Base-by-base conservation (phyloP, 495 filamentous ascomycete species). In the Pseudotulostoma volvatum region DNA sequence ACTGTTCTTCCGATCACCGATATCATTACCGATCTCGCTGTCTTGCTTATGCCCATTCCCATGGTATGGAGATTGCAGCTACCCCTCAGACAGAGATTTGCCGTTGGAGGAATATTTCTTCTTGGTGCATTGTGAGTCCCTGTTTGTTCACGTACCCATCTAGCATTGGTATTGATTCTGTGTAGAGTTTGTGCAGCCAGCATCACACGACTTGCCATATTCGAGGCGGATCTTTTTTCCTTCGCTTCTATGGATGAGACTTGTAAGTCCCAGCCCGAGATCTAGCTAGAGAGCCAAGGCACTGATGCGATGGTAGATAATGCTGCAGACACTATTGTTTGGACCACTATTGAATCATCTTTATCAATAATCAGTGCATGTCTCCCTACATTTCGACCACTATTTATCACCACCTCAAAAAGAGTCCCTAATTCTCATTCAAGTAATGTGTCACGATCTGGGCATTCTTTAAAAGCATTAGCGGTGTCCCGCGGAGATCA, bases 331-430 rank as follows among this genome's bases (percentile, higher is more conserved):
- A 56, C 60, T 21, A 53, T 58, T 18, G 52, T 47, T 41, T 66
- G 63, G 63, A 60, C 56, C 18, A 49, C 55, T 19, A 63, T 64
- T 47, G 62, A 67, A 44, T 59, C 62, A 51, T 54, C 62, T 16
- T 57, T 57, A 31, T 61, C 60, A 9, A 64, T 67, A 49, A 49
- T 66, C 9, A 62, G 53, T 20, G 62, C 62, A 39, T 64, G 60
- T 43, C 56, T 67, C 9, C 62, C 62, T 3, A 63, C 61, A n/a
- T 37, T 67, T 9, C 51, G 50, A 1, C 62, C 62, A 11, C 45
- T 50, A 5, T 32, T 48, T 9, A 42, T 42, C n/a, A n/a, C n/a
- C n/a, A n/a, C n/a, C n/a, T n/a, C n/a, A n/a, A n/a, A n/a, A n/a
- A n/a, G n/a, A n/a, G n/a, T n/a, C n/a, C n/a, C n/a, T n/a, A n/a